Conservation (phyloP, 306 rosid genomes). For the Fagus sylvatica region DNA sequence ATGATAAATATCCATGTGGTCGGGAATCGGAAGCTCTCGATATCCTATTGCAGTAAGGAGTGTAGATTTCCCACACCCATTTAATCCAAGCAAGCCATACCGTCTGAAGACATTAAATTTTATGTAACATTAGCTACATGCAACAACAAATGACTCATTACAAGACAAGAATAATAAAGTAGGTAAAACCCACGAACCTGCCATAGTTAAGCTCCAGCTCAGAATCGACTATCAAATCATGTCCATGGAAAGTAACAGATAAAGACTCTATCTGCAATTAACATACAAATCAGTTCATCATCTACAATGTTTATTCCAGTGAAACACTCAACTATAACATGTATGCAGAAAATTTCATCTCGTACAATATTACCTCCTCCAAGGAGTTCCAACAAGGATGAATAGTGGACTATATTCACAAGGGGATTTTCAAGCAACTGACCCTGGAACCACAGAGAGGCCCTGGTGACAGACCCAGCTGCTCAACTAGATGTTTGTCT, state of each 20-base stretch:
- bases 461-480: constrained; percentile 32
- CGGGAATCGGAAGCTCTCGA: constrained; percentile 96
- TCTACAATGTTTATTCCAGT: background rate
- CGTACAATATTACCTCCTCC: constrained; percentile 19
- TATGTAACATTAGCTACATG: background rate
- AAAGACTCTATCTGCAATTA: constrained; percentile 84
- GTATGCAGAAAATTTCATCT: constrained; percentile 10
- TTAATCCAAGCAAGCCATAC: constrained; percentile 92
- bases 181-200: constrained; percentile 50
- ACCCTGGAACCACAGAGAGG: constrained; percentile 23
- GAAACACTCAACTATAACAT: constrained; percentile 7
- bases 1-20: constrained; percentile 94
- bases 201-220: constrained; percentile 97
- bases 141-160: background rate
- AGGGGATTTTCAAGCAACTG: constrained; percentile 22
- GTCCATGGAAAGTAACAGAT: constrained; percentile 95
- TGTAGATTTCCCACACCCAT: constrained; percentile 97
- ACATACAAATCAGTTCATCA: constrained; percentile 14
- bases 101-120: constrained; percentile 50
- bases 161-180: background rate
- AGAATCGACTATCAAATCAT: constrained; percentile 88
- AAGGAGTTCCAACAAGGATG: background rate
- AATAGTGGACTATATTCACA: constrained; percentile 30
- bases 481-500: constrained; percentile 32
- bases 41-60: constrained; percentile 78